A percentile compares a stretch with the other conserved stretches of the same genome.
These are phyloP conservation scores for Starmerella khaoyaiensis DNA, from an alignment of 805 yeast genomes.

Conservation along the genomic window DNA sequence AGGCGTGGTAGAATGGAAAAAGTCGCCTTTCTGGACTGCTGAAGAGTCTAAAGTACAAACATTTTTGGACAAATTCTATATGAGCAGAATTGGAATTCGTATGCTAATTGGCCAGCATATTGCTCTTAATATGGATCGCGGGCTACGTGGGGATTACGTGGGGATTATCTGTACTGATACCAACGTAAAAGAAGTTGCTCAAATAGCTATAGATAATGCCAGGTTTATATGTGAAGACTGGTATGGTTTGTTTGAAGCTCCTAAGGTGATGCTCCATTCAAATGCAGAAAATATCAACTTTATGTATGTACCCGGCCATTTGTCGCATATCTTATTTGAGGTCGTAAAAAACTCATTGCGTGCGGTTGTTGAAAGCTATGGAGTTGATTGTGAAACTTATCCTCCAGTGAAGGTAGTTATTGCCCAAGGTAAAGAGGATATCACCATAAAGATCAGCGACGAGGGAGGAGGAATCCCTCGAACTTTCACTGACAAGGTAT, in stretches of 20 bases:
- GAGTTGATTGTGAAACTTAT: constrained; percentile 51
- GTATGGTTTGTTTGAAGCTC: constrained; percentile 77
- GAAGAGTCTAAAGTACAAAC: constrained; percentile 65
- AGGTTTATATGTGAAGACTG: constrained; percentile 83
- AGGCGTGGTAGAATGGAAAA: constrained; percentile 86
- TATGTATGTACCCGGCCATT: constrained; percentile 88
- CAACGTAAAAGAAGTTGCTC: constrained; percentile 68
- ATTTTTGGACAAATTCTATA: constrained; percentile 73
- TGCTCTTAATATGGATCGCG: constrained; percentile 60
- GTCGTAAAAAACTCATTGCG: constrained; percentile 74
- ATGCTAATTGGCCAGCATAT: constrained; percentile 93
- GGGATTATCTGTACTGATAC: constrained; percentile 82
- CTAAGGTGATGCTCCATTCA: constrained; percentile 65
- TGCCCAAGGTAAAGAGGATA: constrained; percentile 80
- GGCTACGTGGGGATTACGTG: constrained; percentile 51
- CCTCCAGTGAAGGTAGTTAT: constrained; percentile 81
- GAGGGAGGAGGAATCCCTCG: constrained; percentile 93
- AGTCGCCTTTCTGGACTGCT: constrained; percentile 33
- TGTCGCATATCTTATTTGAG: constrained; percentile 83
- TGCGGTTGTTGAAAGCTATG: constrained; percentile 76
- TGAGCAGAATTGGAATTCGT: constrained; percentile 83
- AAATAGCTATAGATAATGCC: constrained; percentile 82
- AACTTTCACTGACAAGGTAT: constrained; percentile 66
- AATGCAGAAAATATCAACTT: constrained; percentile 56
- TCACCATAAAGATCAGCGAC: constrained; percentile 78